phyloP scores from a whole-genome alignment of 1,139 yeast genomes.

The Suhomyces bokatorum region DNA sequence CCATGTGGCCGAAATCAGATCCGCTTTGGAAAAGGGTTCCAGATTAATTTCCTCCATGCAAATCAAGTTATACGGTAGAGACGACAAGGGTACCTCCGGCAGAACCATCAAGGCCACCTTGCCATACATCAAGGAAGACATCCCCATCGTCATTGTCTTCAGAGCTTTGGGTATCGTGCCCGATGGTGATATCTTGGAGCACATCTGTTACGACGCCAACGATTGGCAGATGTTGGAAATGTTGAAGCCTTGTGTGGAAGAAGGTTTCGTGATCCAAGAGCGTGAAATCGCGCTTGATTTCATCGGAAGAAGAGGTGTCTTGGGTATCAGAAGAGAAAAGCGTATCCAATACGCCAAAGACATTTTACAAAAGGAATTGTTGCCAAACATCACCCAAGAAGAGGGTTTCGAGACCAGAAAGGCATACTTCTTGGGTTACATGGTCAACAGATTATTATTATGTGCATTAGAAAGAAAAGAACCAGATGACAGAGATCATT shows the following conservation, averaged over 20 bases:
- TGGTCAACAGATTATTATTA: constrained; percentile 90
- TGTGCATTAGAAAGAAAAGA: constrained; percentile 97
- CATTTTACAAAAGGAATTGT: constrained; percentile 89
- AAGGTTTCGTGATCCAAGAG: constrained; percentile 97
- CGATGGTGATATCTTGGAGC: constrained; percentile 97
- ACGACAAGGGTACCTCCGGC: constrained; percentile 68
- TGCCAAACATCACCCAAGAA: constrained; percentile 96
- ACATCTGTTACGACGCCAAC: constrained; percentile 93
- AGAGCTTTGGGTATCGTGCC: constrained; percentile 98
- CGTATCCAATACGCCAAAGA: constrained; percentile 98
- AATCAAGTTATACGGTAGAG: constrained; percentile 86
- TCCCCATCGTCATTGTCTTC: constrained; percentile 94
- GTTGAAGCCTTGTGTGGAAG: constrained; percentile 98
- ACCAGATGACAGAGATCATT: constrained; percentile 99
- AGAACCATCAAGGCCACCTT: constrained; percentile 92
- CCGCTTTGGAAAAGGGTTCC: constrained; percentile 96
- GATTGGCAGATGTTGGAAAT: constrained; percentile 99
- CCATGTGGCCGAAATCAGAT: constrained; percentile 93
- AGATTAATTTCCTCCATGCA: constrained; percentile 92
- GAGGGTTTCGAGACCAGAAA: constrained; percentile 97
- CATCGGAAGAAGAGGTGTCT: constrained; percentile 96
- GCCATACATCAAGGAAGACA: constrained; percentile 94
- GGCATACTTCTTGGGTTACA: constrained; percentile 95
- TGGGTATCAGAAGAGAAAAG: constrained; percentile 94
- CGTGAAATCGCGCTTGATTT: constrained; percentile 97